Evolutionary conservation across 768 basidiomycete genomes (phyloP).

Genomic region (Rhizopogon sp.): DNA sequence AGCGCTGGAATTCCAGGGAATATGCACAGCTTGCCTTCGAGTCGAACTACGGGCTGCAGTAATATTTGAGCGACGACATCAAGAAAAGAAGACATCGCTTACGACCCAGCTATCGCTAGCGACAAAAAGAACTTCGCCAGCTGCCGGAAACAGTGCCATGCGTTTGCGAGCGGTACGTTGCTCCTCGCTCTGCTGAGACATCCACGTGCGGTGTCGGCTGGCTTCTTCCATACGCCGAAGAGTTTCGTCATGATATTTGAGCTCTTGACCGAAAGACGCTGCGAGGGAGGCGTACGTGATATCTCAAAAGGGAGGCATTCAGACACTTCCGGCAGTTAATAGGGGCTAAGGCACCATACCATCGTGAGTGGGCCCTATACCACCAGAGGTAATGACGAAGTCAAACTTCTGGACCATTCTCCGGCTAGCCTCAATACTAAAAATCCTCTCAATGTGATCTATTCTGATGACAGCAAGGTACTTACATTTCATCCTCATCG

Average conservation of each 20-base stretch:
- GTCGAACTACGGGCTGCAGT: conserved; percentile 76
- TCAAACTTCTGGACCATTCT: conserved; percentile 81
- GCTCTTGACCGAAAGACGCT: conserved; percentile 70
- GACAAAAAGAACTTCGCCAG: conserved; percentile 77
- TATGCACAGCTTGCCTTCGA: conserved; percentile 83
- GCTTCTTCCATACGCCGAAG: conserved; percentile 65
- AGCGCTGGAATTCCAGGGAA: conserved; percentile 88
- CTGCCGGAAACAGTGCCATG: conserved; percentile 87
- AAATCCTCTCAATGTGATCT: neutral
- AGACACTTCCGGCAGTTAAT: neutral
- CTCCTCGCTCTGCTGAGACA: conserved; percentile 61
- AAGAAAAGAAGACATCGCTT: conserved; percentile 21
- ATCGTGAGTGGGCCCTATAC: conserved; percentile 90
- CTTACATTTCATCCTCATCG: conserved; percentile 79
- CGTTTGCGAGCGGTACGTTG: conserved; percentile 73
- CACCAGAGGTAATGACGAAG: conserved; percentile 87
- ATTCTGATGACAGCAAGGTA: neutral
- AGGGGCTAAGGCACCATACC: conserved; percentile 37
- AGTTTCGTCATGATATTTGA: conserved; percentile 75
- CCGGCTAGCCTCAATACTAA: conserved; percentile 78
- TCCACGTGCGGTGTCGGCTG: conserved; percentile 50
- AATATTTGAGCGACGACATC: neutral
- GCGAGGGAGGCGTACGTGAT: conserved; percentile 90
- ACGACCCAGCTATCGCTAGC: conserved; percentile 84
- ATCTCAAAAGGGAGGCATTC: conserved; percentile 37